Base-by-base conservation (phyloP, 192 early-diverging fungal genomes). In the Martensiomyces pterosporus region DNA sequence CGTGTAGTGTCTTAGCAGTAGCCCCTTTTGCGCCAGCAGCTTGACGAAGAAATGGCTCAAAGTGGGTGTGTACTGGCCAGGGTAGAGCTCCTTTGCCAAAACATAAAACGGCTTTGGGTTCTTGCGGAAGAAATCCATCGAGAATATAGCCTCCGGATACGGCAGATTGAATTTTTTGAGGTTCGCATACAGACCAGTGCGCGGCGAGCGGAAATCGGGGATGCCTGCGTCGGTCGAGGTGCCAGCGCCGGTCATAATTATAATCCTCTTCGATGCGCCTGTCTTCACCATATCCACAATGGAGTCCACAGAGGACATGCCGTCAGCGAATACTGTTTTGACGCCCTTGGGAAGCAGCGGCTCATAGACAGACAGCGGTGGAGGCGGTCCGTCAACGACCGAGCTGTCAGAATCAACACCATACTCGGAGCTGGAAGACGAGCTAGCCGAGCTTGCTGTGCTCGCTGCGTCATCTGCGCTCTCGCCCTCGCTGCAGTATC, bases 61-160 rank as follows among this genome's bases (percentile, higher is more conserved):
- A 0, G 95, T 95, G 1, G 96, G 94, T 29, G 18, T 16, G 43
- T 77, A 88, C 48, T 80, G 78, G 15, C 85, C 90, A 1, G 95
- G 93, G 53, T 82, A 93, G 8, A 96, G 72, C 67, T 98, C 95
- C 64, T 85, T 91, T 22, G 93, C 90, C 21, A 96, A 73, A 10
- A 79, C 72, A 63, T 82, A 95, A 58, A 98, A 96, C 9, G 93
- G 89, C 52, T 90, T 82, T 34, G 92, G 93, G 14, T 83, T 82
- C 24, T 76, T 78, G 69, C 79, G 46, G 36, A 95, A 97, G 61
- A 90, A 98, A n/a, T 79, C 70, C 15, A 98, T 91, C 39, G 90
- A 82, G 67, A 99, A 99, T 37, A 99, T 92, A 8, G 93, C 92
- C 44, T 98, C 90, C 12, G 96, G 87, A 60, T 91, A 91, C 3